Base-by-base conservation (phyloP, 148 eudicot genomes). In the Cornus florida region DNA sequence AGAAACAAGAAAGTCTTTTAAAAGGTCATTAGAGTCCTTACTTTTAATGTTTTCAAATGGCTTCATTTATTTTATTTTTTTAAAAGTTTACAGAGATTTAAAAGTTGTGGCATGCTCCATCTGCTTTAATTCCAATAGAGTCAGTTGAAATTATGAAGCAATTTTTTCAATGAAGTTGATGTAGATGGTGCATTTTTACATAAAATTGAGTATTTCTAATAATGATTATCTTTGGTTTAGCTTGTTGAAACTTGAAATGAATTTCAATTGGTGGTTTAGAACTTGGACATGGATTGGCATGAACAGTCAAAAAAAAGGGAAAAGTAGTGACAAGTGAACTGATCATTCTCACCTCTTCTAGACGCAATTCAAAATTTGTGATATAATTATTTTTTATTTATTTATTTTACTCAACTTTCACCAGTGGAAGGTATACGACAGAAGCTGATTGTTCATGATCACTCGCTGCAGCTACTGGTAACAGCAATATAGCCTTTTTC, bases 371-470 rank as follows among this genome's bases (percentile, higher is more conserved):
- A n/a, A n/a, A 62, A 17, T 24, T 62, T 62, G 66, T 62, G 5
- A 53, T 16, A 11, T 12, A 35, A 38, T 48, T 19, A 67, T 24
- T 24, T 56, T 28, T 6, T 46, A 39, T 72, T 43, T 8, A 76
- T 68, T 33, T 31, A 24, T 57, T 68, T 72, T 33, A 73, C 69
- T 38, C 33, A 31, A 65, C 28, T 62, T 59, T 79, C 79, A 17
- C 86, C 90, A 96, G 99, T 87, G 88, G 95, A 96, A 85, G 86
- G 87, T 48, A 71, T 91, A 76, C 92, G 94, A 71, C 98, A 91
- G 85, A 96, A 96, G 84, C 77, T 89, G 81, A 86, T 84, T 64
- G 82, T 82, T 77, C 90, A 89, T 33, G 97, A 91, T 79, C 89
- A 87, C 79, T 82, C 87, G 35, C 82, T 92, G 79, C 98, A 90